Conservation (phyloP, 768 basidiomycete genomes). For the Clavaria fumosa region DNA sequence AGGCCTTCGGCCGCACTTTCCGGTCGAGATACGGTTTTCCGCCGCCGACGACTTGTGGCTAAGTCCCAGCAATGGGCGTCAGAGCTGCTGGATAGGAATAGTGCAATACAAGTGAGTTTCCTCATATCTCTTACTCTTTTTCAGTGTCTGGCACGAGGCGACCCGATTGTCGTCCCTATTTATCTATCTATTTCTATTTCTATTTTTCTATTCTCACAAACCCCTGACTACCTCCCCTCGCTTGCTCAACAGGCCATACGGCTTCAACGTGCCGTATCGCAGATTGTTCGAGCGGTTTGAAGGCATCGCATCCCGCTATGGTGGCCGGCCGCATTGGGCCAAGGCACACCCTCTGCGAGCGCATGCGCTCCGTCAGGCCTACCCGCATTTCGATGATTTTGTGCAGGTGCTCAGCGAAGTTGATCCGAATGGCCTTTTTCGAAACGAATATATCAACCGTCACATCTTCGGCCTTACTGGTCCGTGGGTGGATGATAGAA, state of each 20-base stretch:
- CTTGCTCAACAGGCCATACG: slow-evolving; percentile 69
- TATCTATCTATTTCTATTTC: too few species aligned
- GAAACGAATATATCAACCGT: slow-evolving; percentile 79
- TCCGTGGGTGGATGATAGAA: slow-evolving; percentile 23
- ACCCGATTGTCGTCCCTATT: neutral
- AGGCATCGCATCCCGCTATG: slow-evolving; percentile 45
- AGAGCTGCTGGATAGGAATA: slow-evolving; percentile 91
- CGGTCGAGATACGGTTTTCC: slow-evolving; percentile 84
- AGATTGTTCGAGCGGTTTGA: slow-evolving; percentile 67
- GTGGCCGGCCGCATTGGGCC: slow-evolving; percentile 92
- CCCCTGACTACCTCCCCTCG: slow-evolving; percentile 3
- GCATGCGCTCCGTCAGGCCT: slow-evolving; percentile 43
- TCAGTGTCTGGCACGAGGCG: neutral
- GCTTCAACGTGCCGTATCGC: slow-evolving; percentile 67
- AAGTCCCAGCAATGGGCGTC: slow-evolving; percentile 66
- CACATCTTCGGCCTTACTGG: slow-evolving; percentile 55
- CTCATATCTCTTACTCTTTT: neutral
- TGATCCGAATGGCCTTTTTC: slow-evolving; percentile 66
- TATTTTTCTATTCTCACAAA: slow-evolving; percentile 4
- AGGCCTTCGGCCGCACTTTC: slow-evolving; percentile 81
- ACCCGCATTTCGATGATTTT: slow-evolving; percentile 77
- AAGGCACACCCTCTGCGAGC: slow-evolving; percentile 72
- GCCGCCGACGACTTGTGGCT: slow-evolving; percentile 88
- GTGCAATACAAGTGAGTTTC: slow-evolving; percentile 82
- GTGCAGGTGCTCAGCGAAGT: slow-evolving; percentile 44